Conservation (phyloP, 1,284 basidiomycete genomes). For the Cutaneotrichosporon spelunceum region DNA sequence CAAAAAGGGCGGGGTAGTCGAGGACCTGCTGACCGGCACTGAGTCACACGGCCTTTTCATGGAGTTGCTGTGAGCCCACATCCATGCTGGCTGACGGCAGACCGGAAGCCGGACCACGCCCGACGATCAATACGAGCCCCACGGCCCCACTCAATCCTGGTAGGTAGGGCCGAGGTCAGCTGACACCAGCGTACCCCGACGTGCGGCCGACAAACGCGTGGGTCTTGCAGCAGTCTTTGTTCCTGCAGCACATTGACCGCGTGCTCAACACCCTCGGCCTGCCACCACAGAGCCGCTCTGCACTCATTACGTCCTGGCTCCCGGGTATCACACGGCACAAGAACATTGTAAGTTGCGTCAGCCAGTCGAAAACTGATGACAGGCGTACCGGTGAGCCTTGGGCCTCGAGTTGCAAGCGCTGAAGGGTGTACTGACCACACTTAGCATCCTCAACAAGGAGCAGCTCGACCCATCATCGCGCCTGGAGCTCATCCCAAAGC, state of each 20-base stretch:
- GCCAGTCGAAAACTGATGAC: constrained; percentile 9
- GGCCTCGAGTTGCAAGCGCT: too few relatives aligned
- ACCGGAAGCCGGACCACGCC: constrained; percentile 11
- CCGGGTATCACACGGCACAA: constrained; percentile 41
- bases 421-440: background rate
- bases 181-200: constrained; percentile 41
- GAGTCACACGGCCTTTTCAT: constrained; percentile 39
- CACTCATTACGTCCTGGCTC: constrained; percentile 46
- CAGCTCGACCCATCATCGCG: constrained; percentile 35
- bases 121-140: constrained; percentile 21
- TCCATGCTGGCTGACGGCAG: constrained; percentile 3
- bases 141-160: constrained; percentile 42
- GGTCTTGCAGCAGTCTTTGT: constrained; percentile 40
- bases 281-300: constrained; percentile 40
- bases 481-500: constrained; percentile 39
- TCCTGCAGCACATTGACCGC: constrained; percentile 47
- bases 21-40: constrained; percentile 43
- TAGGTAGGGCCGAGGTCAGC: constrained; percentile 10
- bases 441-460: constrained; percentile 37
- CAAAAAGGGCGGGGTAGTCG: constrained; percentile 36
- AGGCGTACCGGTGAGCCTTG: constrained; percentile 36
- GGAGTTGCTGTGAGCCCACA: constrained; percentile 36
- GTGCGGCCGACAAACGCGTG: constrained; percentile 38
- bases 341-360: constrained; percentile 36
- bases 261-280: constrained; percentile 38